A percentile compares a stretch with the other conserved stretches of the same genome.
These are phyloP conservation scores for Diophrys appendiculata DNA, from an alignment of 73 alveolate genomes.

Conservation along the genomic window DNA sequence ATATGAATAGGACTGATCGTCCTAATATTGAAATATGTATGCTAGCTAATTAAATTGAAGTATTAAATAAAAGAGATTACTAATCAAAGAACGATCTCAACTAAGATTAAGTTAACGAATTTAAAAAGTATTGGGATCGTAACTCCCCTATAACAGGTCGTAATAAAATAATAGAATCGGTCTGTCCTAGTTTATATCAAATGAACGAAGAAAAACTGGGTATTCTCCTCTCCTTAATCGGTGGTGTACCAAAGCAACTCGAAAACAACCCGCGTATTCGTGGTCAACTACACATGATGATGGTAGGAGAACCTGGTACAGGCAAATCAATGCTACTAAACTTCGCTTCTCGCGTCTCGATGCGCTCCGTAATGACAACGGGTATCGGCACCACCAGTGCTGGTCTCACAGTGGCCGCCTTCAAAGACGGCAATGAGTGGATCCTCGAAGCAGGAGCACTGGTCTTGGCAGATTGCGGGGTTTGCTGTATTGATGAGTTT, in stretches of 20 bases:
- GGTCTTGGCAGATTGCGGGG: constrained; percentile 83
- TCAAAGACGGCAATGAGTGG: constrained; percentile 86
- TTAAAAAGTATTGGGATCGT: constrained; percentile 44
- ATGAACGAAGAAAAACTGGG: constrained; percentile 75
- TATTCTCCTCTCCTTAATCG: constrained; percentile 71
- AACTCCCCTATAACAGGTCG: constrained; percentile 40
- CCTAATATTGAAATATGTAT: constrained; percentile 55
- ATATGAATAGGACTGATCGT: constrained; percentile 23
- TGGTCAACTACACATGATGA: constrained; percentile 78
- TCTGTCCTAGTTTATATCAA: constrained; percentile 75
- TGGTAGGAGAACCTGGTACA: constrained; percentile 91
- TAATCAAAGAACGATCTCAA: constrained; percentile 27
- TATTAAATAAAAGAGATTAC: constrained; percentile 52
- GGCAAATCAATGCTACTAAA: constrained; percentile 80
- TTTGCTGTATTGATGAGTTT: constrained; percentile 95
- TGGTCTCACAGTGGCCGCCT: constrained; percentile 81
- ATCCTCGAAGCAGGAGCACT: constrained; percentile 93
- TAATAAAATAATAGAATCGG: constrained; percentile 47
- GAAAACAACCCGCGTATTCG: constrained; percentile 66
- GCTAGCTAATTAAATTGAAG: constrained; percentile 44
- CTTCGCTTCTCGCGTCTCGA: constrained; percentile 59
- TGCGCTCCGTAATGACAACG: constrained; percentile 74
- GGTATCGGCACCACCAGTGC: constrained; percentile 90
- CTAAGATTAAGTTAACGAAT: constrained; percentile 22
- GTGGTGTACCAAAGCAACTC: constrained; percentile 68